phyloP scores from a whole-genome alignment of 768 basidiomycete species.

The Tylopilus felleus region DNA sequence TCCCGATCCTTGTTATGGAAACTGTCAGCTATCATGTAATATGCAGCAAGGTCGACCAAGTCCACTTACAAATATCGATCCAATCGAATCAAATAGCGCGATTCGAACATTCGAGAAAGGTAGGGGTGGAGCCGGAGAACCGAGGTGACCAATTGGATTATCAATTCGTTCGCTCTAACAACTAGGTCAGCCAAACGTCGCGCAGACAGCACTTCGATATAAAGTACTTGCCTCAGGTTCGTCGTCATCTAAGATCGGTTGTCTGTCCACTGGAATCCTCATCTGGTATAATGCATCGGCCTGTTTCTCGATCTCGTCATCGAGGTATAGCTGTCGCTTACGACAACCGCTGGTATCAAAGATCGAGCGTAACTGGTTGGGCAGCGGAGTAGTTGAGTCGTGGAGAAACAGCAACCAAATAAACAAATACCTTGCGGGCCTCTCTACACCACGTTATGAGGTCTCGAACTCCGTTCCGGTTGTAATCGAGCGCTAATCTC shows the following conservation, averaged over 20 bases:
- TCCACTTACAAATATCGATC: not conserved
- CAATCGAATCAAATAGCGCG: not conserved
- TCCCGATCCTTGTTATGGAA: not conserved
- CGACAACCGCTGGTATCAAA: not conserved
- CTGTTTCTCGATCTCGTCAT: not conserved
- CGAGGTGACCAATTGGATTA: not conserved
- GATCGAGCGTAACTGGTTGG: no score
- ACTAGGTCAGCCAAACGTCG: not conserved
- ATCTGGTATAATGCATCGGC: not conserved
- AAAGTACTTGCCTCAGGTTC: not conserved
- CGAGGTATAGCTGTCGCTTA: not conserved
- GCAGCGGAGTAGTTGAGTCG: no score
- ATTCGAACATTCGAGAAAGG: not conserved
- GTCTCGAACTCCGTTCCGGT: not conserved
- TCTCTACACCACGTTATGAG: not conserved
- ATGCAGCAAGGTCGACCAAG: not conserved
- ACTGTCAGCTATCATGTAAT: not conserved
- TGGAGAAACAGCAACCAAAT: no score
- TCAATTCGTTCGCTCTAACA: not conserved
- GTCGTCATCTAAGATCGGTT: not conserved
- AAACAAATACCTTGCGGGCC: not conserved
- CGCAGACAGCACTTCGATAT: not conserved
- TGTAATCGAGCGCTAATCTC: not conserved
- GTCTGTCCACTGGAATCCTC: not conserved
- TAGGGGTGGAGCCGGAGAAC: not conserved